Percentiles rank a stretch among this genome's conserved stretches.
phyloP scores from a whole-genome alignment of 768 basidiomycete genomes.

The Melanogaster broomeanus region DNA sequence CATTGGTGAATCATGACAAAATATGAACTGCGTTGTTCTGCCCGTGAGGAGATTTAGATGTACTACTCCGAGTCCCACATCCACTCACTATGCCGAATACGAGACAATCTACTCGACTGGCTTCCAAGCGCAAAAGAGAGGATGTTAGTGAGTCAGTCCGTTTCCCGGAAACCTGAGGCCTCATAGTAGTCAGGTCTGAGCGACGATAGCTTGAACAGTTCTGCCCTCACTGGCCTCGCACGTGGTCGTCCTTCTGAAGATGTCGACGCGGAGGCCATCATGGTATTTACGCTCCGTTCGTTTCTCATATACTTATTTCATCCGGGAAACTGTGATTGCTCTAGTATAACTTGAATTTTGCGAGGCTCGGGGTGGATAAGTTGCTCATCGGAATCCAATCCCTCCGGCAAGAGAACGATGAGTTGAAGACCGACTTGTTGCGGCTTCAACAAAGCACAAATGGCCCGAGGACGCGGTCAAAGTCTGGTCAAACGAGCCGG shows the following conservation, averaged over 20 bases:
- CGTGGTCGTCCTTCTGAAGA: not conserved
- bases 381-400: conserved; percentile 7
- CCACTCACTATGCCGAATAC: conserved; percentile 12
- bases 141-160: not conserved
- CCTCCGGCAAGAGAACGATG: conserved; percentile 9
- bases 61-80: too few relatives aligned
- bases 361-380: conserved; percentile 8
- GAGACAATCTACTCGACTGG: conserved; percentile 4
- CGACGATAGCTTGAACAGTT: not conserved
- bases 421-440: conserved; percentile 5
- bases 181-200: conserved; percentile 3
- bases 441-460: not conserved
- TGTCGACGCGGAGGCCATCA: conserved; percentile 1
- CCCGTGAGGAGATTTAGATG: too few relatives aligned
- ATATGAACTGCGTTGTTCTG: too few relatives aligned
- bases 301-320: not conserved
- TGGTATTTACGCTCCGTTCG: conserved; percentile 5
- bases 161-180: not conserved
- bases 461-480: not conserved
- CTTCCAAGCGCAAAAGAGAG: conserved; percentile 1
- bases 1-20: not conserved
- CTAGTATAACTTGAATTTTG: conserved; percentile 10
- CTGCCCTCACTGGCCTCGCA: not conserved
- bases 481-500: not conserved
- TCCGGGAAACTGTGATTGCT: not conserved